Evolutionary conservation across 78 protist species (phyloP).

Genomic region (Cyanophora paradoxa): DNA sequence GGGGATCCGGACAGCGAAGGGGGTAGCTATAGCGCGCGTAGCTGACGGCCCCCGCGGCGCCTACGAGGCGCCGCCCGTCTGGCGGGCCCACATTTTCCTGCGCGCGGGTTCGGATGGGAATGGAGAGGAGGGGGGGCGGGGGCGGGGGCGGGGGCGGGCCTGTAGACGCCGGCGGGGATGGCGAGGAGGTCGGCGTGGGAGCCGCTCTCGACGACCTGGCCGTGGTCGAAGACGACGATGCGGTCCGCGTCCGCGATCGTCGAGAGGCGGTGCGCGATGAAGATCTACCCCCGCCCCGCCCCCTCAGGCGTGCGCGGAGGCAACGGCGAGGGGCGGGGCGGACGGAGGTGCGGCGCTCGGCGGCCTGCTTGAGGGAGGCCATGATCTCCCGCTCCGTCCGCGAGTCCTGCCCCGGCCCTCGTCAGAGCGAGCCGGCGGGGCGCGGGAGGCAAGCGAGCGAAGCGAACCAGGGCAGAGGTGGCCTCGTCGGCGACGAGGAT

Average conservation of each 20-base stretch:
- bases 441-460: neutral
- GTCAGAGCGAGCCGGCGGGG: neutral
- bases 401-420: neutral
- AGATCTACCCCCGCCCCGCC: too few species aligned
- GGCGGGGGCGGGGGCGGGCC: too few species aligned
- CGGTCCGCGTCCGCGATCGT: constrained; percentile 68
- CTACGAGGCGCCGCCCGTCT: neutral
- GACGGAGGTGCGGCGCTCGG: too few species aligned
- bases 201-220: constrained; percentile 74
- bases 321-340: constrained; percentile 40
- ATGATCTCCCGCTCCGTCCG: neutral
- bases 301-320: constrained; percentile 40
- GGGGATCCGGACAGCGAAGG: too few species aligned
- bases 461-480: constrained; percentile 63
- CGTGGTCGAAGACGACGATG: constrained; percentile 18
- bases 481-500: constrained; percentile 80
- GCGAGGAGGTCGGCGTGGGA: constrained; percentile 60
- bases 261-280: constrained; percentile 81
- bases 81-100: neutral
- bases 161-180: neutral
- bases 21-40: too few species aligned
- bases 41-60: too few species aligned
- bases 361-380: neutral
- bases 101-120: too few species aligned
- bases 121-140: too few species aligned